Evolutionary conservation across 345 rosid species (phyloP), one percentile per base, ranked within the genome.

Genomic region (Cardamine resedifolia): DNA sequence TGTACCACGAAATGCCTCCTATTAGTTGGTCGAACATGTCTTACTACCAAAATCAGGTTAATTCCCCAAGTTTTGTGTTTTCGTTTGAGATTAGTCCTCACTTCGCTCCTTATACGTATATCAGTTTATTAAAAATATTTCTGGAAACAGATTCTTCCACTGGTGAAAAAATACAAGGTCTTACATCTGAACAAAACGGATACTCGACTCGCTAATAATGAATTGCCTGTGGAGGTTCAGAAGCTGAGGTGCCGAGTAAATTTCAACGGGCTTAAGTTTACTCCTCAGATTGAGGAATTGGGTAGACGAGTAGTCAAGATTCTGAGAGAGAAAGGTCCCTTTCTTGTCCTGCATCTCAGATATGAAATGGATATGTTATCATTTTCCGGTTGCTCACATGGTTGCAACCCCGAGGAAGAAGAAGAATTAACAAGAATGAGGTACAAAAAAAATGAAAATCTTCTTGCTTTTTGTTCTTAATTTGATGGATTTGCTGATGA

Each of bases 301-400:
- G 97, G 99, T 33, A 86, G 89, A 79, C 85, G 72, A 75, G 83
- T 86, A 24, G 92, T 88, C 38, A 70, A 66, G 56, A 83, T 91
- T 68, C 81, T 95, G 76, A 84, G 93, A 77, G 87, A 86, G 77
- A 91, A 82, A 61, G 97, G 97, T 30, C 96, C 94, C 31, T 93
- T 87, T 70, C 74, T 90, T 38, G 98, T 90, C 53, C 92, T 95
- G 39, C 99, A 95, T 83, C 96, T 95, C 14, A 84, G 99, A 67
- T 95, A 91, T 31, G 99, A 95, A 81, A 95, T 91, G 97, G 99
- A 95, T 79, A 95, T 95, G 99, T 64, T 95, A 74, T 91, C 99
- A 2, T 95, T 95, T 75, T 95, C 99, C 0, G 99, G 97, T 47
- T 95, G 99, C 80, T 86, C 97, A 41, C 96, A 82, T 73, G 96